A percentile compares a stretch with the other conserved stretches of the same genome.
Evolutionary conservation across 140 eudicot genomes (phyloP).

Genomic region (Senecio squalidus): DNA sequence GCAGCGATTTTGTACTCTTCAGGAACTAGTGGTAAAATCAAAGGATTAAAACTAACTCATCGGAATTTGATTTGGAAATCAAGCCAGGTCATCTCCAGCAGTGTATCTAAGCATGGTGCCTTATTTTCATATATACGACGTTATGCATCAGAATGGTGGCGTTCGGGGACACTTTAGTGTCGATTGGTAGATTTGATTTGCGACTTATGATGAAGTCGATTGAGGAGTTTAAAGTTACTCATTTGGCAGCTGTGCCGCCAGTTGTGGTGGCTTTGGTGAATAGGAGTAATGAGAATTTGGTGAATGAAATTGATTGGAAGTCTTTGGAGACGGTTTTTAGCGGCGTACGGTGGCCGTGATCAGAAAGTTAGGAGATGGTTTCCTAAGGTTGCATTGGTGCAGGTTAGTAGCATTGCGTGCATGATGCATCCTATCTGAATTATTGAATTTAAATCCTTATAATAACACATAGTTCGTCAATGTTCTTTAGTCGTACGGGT

Average conservation of each 20-base stretch:
- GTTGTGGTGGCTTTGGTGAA: conserved; percentile 44
- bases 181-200: conserved; percentile 28
- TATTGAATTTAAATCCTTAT: background rate
- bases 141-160: conserved; percentile 33
- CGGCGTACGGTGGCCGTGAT: conserved; percentile 38
- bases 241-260: conserved; percentile 56
- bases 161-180: conserved; percentile 40
- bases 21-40: conserved; percentile 41
- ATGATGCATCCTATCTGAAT: background rate
- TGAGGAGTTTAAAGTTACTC: conserved; percentile 48
- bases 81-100: conserved; percentile 35
- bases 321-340: conserved; percentile 38
- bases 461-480: background rate
- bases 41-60: conserved; percentile 63
- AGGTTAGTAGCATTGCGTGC: conserved; percentile 31
- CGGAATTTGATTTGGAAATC: conserved; percentile 38
- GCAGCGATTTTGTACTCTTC: conserved; percentile 82
- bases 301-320: conserved; percentile 20
- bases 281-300: conserved; percentile 3
- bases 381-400: conserved; percentile 30
- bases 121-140: conserved; percentile 56
- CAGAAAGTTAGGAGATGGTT: conserved; percentile 32
- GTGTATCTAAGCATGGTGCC: conserved; percentile 54
- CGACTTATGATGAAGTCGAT: conserved; percentile 39
- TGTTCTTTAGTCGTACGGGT: conserved; percentile 48